Evolutionary conservation across 2,329 filamentous ascomycete genomes (phyloP), one percentile per base, ranked within the genome.

Genomic region (Colletotrichum lentis): DNA sequence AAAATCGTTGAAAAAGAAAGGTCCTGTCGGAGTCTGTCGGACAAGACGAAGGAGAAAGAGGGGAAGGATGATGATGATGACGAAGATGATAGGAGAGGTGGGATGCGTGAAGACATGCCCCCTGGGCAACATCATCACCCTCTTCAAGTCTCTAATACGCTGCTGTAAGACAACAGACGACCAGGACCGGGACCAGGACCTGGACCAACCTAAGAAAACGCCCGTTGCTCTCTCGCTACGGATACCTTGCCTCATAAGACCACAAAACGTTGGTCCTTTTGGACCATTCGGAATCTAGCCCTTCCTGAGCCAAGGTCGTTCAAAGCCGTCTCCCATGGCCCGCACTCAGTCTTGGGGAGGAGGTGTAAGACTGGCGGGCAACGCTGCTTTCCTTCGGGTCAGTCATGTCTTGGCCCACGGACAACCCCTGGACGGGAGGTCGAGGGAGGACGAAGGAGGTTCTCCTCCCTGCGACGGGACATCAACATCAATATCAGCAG

Each of bases 221-320:
- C 63, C 63, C 56, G 56, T 49, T 47, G 43, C 22, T 27, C 44
- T 50, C 37, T 62, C 58, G 50, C 31, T 49, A 31, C 27, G 27
- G 27, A 31, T 10, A 58, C 56, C 56, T 58, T 18, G 56, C 56
- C 43, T 37, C n/a, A 47, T n/a, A 47, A 22, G 27, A 35, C 56
- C 41, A 8, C 27, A 8, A 31, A 7, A 31, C 27, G 8, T 10
- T 31, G 27, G 27, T 31, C 27, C 27, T 31, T 31, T 58, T 58
- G 56, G 56, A 11, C 56, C 56, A 49, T 58, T 47, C 56, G 43
- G 56, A 31, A 58, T 39, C 43, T 43, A 49, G 56, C 20, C 44
- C 59, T 55, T 67, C 14, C 64, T 64, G 41, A 65, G 65, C 54
- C 53, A n/a, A n/a, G 47, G 61, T 54, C n/a, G 60, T 54, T n/a